Base-by-base conservation (phyloP, 2,329 filamentous ascomycete species). In the Beauveria brongniartii region DNA sequence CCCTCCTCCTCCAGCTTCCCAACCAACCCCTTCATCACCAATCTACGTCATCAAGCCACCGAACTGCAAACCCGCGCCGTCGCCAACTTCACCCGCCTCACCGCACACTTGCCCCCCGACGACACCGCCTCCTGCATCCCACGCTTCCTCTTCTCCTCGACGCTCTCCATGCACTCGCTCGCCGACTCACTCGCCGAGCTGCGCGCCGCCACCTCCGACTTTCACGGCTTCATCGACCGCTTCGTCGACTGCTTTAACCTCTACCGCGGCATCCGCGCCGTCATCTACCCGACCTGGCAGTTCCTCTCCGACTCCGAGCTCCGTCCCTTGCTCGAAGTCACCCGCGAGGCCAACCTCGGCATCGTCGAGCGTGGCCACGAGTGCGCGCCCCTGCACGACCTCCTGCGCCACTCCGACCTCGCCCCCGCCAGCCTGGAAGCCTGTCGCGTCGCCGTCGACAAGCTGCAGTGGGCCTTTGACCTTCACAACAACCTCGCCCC, bases 81-180 rank as follows among this genome's bases (percentile, higher is more conserved):
- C 22, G 67, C 69, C 50, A 69, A 70, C 60, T 78, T 74, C 64
- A 77, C 72, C 51, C 68, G 65, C 34, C 67, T 72, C 63, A 63
- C 67, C 62, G 55, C 65, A 59, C 41, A 63, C 18, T 10, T 68
- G 5, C 53, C 63, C 5, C 58, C 65, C 3, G 68, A 72, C 22
- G 69, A 72, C 9, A 66, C 61, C 10, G 63, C 52, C 4, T 70
- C 70, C 53, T 73, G 70, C 44, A 66, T 78, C 22, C 72, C 76
- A 1, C 71, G 75, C 16, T 77, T 79, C 59, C 67, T 80, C n/a
- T 80, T 80, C 66, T 74, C 77, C 5, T 69, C 71, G 20, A 62
- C 75, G 5, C 65, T 80, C 1, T 76, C 78, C 46, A 70, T 81
- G 7, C 79, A 82, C 57, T 73, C 77, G 44, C 72, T 83, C 4